A percentile compares a stretch with the other conserved stretches of the same genome.
phyloP scores from a whole-genome alignment of 2,329 filamentous ascomycete genomes.

The Pyrenochaeta sp. region DNA sequence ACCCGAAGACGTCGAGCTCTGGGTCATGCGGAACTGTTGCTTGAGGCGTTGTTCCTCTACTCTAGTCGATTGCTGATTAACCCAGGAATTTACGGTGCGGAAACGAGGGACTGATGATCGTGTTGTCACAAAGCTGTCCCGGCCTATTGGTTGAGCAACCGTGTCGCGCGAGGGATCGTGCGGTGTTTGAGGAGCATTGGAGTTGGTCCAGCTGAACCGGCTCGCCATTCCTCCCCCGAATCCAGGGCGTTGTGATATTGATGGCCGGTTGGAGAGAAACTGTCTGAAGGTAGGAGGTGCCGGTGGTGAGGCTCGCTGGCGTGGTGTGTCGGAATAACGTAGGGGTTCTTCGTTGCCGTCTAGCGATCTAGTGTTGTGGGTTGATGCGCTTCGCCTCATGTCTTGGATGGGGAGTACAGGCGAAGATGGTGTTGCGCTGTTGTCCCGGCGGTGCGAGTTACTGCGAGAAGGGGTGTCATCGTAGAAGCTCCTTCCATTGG shows the following conservation, averaged over 20 bases:
- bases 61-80: conserved; percentile 50
- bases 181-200: conserved; percentile 50
- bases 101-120: conserved; percentile 50
- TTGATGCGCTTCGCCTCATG: conserved; percentile 37
- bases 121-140: conserved; percentile 48
- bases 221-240: conserved; percentile 36
- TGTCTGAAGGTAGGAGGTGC: conserved; percentile 50
- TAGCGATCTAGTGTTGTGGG: conserved; percentile 42
- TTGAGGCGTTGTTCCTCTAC: conserved; percentile 47
- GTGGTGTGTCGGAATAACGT: conserved; percentile 28
- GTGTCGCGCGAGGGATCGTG: conserved; percentile 42
- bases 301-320: conserved; percentile 30
- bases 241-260: conserved; percentile 39
- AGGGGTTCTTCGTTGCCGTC: conserved; percentile 32
- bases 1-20: conserved; percentile 34
- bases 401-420: conserved; percentile 39
- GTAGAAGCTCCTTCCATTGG: conserved; percentile 33
- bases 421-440: conserved; percentile 43
- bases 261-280: conserved; percentile 48
- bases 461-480: conserved; percentile 33
- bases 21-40: conserved; percentile 45
- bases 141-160: conserved; percentile 29
- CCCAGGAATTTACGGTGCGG: conserved; percentile 53
- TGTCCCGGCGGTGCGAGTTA: conserved; percentile 39
- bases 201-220: conserved; percentile 53